Evolutionary conservation across 495 filamentous ascomycete species (phyloP), one percentile per base, ranked within the genome.

Genomic region (Tuber microsphaerosporum): DNA sequence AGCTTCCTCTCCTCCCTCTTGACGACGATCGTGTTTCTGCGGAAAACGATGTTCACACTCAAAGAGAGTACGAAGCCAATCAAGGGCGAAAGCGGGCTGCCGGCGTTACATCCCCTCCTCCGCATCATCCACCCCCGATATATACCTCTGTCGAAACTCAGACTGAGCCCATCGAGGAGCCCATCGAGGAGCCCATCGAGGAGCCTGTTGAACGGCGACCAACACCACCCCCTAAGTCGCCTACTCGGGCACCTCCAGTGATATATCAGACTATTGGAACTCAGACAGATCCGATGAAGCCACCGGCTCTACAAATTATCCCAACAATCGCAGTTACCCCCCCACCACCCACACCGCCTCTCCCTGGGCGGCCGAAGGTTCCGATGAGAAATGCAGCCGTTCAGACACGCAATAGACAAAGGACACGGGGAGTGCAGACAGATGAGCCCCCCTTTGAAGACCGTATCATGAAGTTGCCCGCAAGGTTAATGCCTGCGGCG

Each of bases 381-480:
- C 83, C 83, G 75, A 83, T 81, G 81, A 90, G 88, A 75, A 87
- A 89, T 81, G 83, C 86, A 44, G 48, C 74, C 22, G 81, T 82
- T 42, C 81, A 84, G 39, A 77, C 73, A 26, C 77, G 71, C 79
- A 79, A 83, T 74, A 81, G 86, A 10, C 90, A 89, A 19, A 88
- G 88, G 65, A 93, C 93, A 22, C 80, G 88, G 26, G 90, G 92
- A 6, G 89, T 97, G 68, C 96, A 99, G 86, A 99, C 95, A 16
- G 93, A 97, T 74, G 90, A 91, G 76, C 97, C 97, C 76, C 86
- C 90, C 69, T 86, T 94, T 26, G 94, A 94, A 82, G 88, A 88
- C 84, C 88, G 93, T 73, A 86, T 91, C 42, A 87, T 90, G 65
- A 91, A 89, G 80, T 84, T 97, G 26, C 92, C 93, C 34, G 88